Base-by-base conservation (phyloP, 371 early-diverging fungal genomes). In the Nematocida ironsii region DNA sequence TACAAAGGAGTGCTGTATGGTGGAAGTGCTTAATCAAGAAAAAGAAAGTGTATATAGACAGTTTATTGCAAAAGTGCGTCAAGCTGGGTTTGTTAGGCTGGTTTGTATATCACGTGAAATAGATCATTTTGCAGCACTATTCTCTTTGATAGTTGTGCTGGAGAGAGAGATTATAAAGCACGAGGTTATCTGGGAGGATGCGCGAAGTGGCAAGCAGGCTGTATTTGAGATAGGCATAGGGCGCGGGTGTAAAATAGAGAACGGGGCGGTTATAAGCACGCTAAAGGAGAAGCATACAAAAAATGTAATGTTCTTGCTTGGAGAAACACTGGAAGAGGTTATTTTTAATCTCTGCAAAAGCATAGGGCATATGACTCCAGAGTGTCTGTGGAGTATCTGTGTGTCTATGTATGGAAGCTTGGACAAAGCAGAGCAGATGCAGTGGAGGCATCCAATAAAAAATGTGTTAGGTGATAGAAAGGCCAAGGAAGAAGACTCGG, bases 161-260 rank as follows among this genome's bases (percentile, higher is more conserved):
- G 71, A 78, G 61, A 70, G 52, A 60, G 61, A 78, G 72, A 11
- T 78, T 20, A 56, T 78, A 56, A 70, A 69, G 69, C 62, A 78
- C 57, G 80, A 78, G 71, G 80, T 78, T 13, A n/a, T 78, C 13
- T 78, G 80, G 80, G 23, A 33, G 5, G 54, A 13, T 5, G 5
- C 11, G 52, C 33, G 44, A 18, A 78, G 42, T 40, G 67, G 45
- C 39, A 39, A 64, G 44, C 52, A 27, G n/a, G 11, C 7, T 6
- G 57, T 72, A 33, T 75, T 75, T 75, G 76, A 66, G 42, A 52
- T 75, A 52, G 44, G 74, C 11, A 50, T 75, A 47, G 80, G 80
- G 20, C 61, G 60, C 1, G 72, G 56, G 7, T 66, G 48, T 39
- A 11, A 7, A 3, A 5, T 78, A 0, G 20, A 57, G 20, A 54